Evolutionary conservation across 129 eudicot species (phyloP).

Genomic region (Lactuca saligna): DNA sequence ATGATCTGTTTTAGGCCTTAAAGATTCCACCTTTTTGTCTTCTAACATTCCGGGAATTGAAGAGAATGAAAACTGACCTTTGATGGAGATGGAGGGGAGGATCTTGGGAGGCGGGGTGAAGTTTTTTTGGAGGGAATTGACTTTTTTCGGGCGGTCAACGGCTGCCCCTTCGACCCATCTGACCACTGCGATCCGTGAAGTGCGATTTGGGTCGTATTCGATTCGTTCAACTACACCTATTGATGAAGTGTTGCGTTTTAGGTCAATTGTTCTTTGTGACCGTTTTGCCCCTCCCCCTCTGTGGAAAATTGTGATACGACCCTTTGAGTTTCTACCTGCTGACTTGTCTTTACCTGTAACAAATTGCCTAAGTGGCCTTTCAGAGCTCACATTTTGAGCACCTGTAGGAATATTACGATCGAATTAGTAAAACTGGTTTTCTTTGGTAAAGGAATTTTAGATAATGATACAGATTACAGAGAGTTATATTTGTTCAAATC

Average conservation of each 20-base stretch:
- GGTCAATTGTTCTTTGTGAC: conserved; percentile 48
- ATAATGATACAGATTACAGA: neutral
- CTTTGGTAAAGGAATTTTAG: neutral
- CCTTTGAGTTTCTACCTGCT: conserved; percentile 59
- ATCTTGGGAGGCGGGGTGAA: conserved; percentile 16
- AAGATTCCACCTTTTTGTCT: conserved; percentile 26
- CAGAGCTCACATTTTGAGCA: conserved; percentile 23
- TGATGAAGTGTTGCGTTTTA: conserved; percentile 56
- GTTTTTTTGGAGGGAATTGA: conserved; percentile 9
- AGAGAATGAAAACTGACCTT: conserved; percentile 43
- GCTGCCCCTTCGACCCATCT: conserved; percentile 51
- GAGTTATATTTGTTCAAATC: no score
- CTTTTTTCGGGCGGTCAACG: conserved; percentile 32
- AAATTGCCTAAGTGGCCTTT: conserved; percentile 42
- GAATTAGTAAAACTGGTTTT: no score
- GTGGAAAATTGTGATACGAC: conserved; percentile 58
- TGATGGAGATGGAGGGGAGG: conserved; percentile 22
- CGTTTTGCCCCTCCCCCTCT: conserved; percentile 71
- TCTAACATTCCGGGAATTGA: conserved; percentile 32
- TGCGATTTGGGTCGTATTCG: conserved; percentile 73
- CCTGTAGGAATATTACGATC: conserved; percentile 18
- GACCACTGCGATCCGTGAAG: conserved; percentile 58
- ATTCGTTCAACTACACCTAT: conserved; percentile 59
- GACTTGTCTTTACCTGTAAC: conserved; percentile 41
- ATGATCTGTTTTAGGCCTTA: conserved; percentile 20